These are phyloP conservation scores for Grosmannia huntii DNA, from an alignment of 2,329 filamentous ascomycete species.

Conservation along the genomic window DNA sequence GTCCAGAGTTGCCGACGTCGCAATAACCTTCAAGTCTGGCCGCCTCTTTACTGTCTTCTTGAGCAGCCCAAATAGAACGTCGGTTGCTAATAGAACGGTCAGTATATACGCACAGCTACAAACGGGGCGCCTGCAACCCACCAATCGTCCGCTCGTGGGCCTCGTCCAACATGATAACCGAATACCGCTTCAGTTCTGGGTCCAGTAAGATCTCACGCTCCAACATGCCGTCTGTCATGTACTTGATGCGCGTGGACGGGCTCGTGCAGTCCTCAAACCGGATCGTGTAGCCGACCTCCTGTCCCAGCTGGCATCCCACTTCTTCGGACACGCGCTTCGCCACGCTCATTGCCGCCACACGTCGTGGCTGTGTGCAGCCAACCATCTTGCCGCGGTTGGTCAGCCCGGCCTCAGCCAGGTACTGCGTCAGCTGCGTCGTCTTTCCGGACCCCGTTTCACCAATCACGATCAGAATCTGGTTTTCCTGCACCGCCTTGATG, in stretches of 20 bases:
- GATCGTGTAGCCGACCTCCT: constrained; percentile 94
- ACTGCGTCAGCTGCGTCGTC: constrained; percentile 92
- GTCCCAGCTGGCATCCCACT: constrained; percentile 78
- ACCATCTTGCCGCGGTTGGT: constrained; percentile 80
- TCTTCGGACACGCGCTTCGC: constrained; percentile 95
- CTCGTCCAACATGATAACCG: constrained; percentile 95
- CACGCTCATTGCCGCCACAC: constrained; percentile 95
- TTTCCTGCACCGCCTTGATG: constrained; percentile 72
- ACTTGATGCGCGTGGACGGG: constrained; percentile 86
- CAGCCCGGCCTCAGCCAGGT: constrained; percentile 84
- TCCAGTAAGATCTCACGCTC: constrained; percentile 91
- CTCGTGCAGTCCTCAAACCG: constrained; percentile 93
- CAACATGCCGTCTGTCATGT: constrained; percentile 99
- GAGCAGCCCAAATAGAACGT: constrained; percentile 84
- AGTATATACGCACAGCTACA: neutral
- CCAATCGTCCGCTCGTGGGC: constrained; percentile 89
- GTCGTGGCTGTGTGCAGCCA: constrained; percentile 90
- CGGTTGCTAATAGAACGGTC: constrained; percentile 44
- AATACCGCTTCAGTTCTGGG: constrained; percentile 77
- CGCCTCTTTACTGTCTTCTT: constrained; percentile 86
- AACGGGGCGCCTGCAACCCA: neutral
- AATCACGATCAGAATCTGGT: constrained; percentile 90
- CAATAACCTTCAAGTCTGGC: constrained; percentile 84
- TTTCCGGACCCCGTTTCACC: constrained; percentile 96
- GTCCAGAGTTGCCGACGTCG: constrained; percentile 91